Evolutionary conservation across 495 filamentous ascomycete species (phyloP).

Genomic region (Aspergillus coremiiformis): DNA sequence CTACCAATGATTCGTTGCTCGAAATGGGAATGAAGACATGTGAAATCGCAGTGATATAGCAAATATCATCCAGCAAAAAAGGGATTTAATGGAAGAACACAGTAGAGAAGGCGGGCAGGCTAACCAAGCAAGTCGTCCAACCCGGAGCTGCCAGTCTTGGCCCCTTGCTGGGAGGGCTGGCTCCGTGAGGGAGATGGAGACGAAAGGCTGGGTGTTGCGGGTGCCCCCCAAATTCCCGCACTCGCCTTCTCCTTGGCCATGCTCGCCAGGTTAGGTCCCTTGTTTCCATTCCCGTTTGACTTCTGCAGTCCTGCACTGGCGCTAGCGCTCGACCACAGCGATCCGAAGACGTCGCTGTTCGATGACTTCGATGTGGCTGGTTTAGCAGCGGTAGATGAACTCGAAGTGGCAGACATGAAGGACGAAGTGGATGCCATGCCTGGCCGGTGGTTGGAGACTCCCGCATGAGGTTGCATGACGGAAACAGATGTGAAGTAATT

Average conservation of each 20-base stretch:
- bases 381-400: conserved; percentile 31
- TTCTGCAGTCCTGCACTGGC: conserved; percentile 76
- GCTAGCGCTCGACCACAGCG: conserved; percentile 72
- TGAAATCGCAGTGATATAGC: not conserved
- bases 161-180: conserved; percentile 23
- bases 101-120: conserved; percentile 6
- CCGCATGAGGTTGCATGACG: conserved; percentile 19
- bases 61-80: not conserved
- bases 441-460: conserved; percentile 23
- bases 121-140: conserved; percentile 63
- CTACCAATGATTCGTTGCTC: not conserved
- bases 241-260: conserved; percentile 94
- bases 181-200: conserved; percentile 22
- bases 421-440: conserved; percentile 31
- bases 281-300: conserved; percentile 50
- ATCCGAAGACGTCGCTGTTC: conserved; percentile 78
- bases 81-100: not conserved
- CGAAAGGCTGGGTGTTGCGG: conserved; percentile 35
- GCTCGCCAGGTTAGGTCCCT: conserved; percentile 73
- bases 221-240: conserved; percentile 85
- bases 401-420: conserved; percentile 29
- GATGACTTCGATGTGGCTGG: conserved; percentile 47
- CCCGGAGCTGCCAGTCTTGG: conserved; percentile 38
- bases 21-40: not conserved
- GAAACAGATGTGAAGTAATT: conserved; percentile 93